Conservation (phyloP, 805 yeast species). For the Candida quercuum region DNA sequence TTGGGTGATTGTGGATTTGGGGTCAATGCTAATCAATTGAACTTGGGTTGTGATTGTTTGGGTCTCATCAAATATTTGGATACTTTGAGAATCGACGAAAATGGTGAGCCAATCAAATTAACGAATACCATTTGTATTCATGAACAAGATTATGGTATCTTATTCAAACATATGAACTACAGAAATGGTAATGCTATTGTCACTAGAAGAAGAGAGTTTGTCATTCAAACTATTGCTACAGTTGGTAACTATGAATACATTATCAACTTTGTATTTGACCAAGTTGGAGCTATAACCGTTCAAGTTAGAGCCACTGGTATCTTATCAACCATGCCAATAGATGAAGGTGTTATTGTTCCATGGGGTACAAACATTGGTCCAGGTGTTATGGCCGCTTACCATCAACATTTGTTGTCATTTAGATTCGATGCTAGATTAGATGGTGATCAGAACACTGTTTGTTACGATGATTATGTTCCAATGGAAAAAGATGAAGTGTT, state of each 20-base stretch:
- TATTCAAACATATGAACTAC: conserved; percentile 77
- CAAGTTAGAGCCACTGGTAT: conserved; percentile 87
- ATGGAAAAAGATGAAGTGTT: conserved; percentile 46
- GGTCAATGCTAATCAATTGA: conserved; percentile 59
- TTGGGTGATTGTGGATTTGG: conserved; percentile 86
- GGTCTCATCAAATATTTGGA: conserved; percentile 75
- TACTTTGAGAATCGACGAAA: conserved; percentile 46
- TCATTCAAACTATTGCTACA: conserved; percentile 76
- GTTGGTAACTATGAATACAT: conserved; percentile 83
- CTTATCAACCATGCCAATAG: conserved; percentile 78
- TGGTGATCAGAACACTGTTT: conserved; percentile 73
- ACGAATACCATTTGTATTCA: conserved; percentile 77
- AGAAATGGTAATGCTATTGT: conserved; percentile 67
- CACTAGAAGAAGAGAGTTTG: conserved; percentile 68
- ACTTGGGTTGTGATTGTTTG: conserved; percentile 76
- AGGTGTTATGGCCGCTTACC: conserved; percentile 78
- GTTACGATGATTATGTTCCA: conserved; percentile 62
- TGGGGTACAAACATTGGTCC: conserved; percentile 74
- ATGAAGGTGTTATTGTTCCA: conserved; percentile 58
- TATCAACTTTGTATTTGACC: conserved; percentile 65
- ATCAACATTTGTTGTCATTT: conserved; percentile 74
- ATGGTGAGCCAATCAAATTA: conserved; percentile 57
- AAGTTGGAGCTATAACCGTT: conserved; percentile 71
- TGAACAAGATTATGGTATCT: conserved; percentile 71
- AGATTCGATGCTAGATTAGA: conserved; percentile 81